These are phyloP conservation scores for Trifolium repens DNA, from an alignment of 306 rosid species.

Conservation along the genomic window DNA sequence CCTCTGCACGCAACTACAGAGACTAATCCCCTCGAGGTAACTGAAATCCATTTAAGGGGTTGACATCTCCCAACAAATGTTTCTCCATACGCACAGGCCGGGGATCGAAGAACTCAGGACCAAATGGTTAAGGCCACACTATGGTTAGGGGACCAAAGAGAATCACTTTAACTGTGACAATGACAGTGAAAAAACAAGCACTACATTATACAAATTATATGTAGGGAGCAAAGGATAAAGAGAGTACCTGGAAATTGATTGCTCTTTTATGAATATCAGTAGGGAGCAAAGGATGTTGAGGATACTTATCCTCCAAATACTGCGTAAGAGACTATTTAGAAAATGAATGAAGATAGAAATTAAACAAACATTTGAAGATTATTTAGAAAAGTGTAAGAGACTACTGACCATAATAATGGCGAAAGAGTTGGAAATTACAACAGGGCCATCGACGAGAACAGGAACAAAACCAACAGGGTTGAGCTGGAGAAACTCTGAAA, in stretches of 20 bases:
- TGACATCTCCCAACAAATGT: no score
- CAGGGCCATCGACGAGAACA: constrained; percentile 63
- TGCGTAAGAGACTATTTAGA: no score
- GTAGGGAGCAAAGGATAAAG: no score
- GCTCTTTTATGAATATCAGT: constrained; percentile 60
- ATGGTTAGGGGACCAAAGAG: no score
- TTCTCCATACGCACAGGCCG: no score
- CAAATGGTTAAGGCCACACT: no score
- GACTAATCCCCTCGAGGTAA: no score
- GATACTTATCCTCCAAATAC: constrained; percentile 90
- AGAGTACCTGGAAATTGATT: constrained; percentile 74
- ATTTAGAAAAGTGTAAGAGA: not conserved
- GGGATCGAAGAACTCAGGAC: no score
- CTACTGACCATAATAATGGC: constrained; percentile 65
- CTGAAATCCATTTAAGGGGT: no score
- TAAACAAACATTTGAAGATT: not conserved
- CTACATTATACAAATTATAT: not conserved
- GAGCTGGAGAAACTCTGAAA: constrained; percentile 61
- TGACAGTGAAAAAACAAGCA: no score
- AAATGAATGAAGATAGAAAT: not conserved
- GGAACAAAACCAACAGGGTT: constrained; percentile 79
- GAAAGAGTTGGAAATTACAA: constrained; percentile 62
- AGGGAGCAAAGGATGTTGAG: constrained; percentile 76
- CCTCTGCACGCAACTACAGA: no score
- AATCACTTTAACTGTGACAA: no score